Conservation (phyloP, 306 rosid genomes). For the Vicia sativa region DNA sequence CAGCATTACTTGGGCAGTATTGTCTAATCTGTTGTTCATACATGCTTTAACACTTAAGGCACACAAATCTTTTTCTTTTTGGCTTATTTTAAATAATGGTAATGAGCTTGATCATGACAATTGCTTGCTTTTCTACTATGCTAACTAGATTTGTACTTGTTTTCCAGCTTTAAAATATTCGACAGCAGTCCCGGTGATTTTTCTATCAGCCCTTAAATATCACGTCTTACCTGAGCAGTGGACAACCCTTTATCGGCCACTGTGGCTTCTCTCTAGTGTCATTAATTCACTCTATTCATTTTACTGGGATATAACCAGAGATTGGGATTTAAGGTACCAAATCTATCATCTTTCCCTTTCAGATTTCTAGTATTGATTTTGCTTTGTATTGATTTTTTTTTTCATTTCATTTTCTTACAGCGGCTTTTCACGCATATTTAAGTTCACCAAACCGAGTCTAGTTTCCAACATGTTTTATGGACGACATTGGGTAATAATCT, state of each 20-base stretch:
- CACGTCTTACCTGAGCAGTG: constrained; percentile 82
- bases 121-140: constrained; percentile 22
- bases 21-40: constrained; percentile 12
- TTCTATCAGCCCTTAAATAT: constrained; percentile 95
- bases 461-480: constrained; percentile 71
- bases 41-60: background rate
- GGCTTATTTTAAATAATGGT: constrained; percentile 10
- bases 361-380: constrained; percentile 5
- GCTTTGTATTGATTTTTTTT: constrained; percentile 1
- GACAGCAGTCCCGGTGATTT: constrained; percentile 92
- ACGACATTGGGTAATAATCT: constrained; percentile 69
- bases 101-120: background rate
- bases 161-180: constrained; percentile 93
- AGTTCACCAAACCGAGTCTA: constrained; percentile 62
- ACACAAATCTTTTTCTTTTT: background rate
- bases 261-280: constrained; percentile 94
- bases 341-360: constrained; percentile 30
- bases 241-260: constrained; percentile 80
- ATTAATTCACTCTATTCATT: constrained; percentile 91
- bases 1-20: constrained; percentile 5
- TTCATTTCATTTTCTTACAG: constrained; percentile 51
- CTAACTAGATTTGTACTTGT: constrained; percentile 47
- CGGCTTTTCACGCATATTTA: constrained; percentile 87
- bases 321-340: constrained; percentile 95
- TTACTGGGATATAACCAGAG: constrained; percentile 98